Evolutionary conservation across 192 early-diverging fungal genomes (phyloP), one percentile per base, ranked within the genome.

Genomic region (Backusella westeae): DNA sequence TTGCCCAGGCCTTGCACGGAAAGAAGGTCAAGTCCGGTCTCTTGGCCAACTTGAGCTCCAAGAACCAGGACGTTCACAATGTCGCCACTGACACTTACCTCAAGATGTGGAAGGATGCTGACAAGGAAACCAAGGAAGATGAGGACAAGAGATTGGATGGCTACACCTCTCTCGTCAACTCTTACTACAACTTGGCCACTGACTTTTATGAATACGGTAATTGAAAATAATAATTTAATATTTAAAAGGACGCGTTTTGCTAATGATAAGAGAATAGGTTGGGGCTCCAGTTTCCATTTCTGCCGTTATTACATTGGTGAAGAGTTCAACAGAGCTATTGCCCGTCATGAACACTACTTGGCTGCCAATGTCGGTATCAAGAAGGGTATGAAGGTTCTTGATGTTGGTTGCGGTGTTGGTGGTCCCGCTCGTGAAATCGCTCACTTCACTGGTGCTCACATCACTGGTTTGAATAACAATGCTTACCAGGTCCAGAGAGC

Each of bases 391-490:
- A 84, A 87, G 42, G 93, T 96, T 36, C 86, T 98, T 34, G 97
- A 98, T 78, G 94, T 98, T 63, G 97, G 97, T 32, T 98, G 97
- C 78, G 97, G 97, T 75, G 96, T 98, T 72, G 97, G 93, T 73
- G 97, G 97, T 4, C 97, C 97, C 17, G 89, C 94, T n/a, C 92
- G 97, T 68, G 96, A 98, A 75, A 96, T 97, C 78, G 88, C 91
- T 67, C 89, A 93, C 73, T 94, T 98, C 74, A 91, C 92, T n/a
- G 96, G 94, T 19, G 94, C 95, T 35, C 90, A 92, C 71, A 88
- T 98, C 67, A 93, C 93, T 4, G 96, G 97, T n/a, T 82, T 98
- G 39, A 98, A 98, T 86, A 98, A 98, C 90, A 98, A 98, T 83
- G 92, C 93, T 49, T 96, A 98, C 78, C 97, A 98, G 85, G 91